Evolutionary conservation across 495 filamentous ascomycete genomes (phyloP), one percentile per base, ranked within the genome.

Genomic region (Aspergillus asperescens): DNA sequence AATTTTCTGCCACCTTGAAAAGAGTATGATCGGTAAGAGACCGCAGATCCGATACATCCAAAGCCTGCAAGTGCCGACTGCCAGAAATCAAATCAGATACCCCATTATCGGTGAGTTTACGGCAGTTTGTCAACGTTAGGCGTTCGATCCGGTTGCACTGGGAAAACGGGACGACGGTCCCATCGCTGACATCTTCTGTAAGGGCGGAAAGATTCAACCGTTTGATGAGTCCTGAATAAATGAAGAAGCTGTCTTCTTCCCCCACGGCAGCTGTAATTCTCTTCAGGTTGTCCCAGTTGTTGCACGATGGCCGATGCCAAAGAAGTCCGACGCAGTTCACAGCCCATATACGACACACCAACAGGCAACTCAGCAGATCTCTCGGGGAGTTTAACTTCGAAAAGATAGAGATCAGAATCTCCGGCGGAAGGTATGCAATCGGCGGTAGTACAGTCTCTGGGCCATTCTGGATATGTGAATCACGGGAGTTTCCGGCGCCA

Each of bases 331-430:
- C 94, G 42, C 83, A 86, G 63, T 96, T 96, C 53, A 85, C 77
- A 37, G 94, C 86, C 94, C 94, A 99, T 55, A 84, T 82, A 63
- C 89, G 89, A 61, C 84, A 95, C 7, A 95, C 92, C 61, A 92
- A 73, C 88, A 99, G 92, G 65, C 89, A 92, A 66, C 82, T 85
- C 55, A 87, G 74, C 54, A 96, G 79, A 62, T 97, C 93, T 4
- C 68, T 66, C 3, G 88, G 77, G 25, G 80, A 82, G 60, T 68
- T 81, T 37, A 99, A 81, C 63, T 90, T 93, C 12, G 87, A 77
- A 71, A 99, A 96, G 49, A 96, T 87, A 62, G 83, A 80, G 56
- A 99, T 96, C 46, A 97, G 79, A 40, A 99, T 85, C 74, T 99
- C 94, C 57, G 90, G 89, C 10, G 94, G 94, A 24, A 99, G 80